These are phyloP conservation scores for Aspergillus hiratsukae DNA, from an alignment of 2,329 filamentous ascomycete genomes.

Conservation along the genomic window DNA sequence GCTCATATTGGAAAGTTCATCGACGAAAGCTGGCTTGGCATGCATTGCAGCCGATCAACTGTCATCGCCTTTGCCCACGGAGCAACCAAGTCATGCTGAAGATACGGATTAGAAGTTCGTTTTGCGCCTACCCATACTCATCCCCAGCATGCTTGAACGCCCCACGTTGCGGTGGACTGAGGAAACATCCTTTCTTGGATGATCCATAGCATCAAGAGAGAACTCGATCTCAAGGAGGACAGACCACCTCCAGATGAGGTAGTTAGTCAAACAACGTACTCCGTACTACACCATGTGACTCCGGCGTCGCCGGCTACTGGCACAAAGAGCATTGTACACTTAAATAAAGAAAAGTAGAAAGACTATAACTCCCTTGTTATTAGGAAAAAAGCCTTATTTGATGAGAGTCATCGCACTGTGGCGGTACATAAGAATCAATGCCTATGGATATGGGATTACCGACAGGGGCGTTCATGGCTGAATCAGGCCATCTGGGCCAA, in stretches of 20 bases:
- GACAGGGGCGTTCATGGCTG: not conserved
- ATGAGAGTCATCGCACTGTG: not conserved
- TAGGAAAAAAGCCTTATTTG: not conserved
- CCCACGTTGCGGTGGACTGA: not conserved
- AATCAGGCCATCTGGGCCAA: not conserved
- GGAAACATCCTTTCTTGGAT: not conserved
- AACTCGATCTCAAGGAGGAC: not conserved
- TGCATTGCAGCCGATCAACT: not conserved
- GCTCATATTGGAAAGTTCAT: not conserved
- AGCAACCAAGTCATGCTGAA: not conserved
- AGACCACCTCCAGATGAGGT: not conserved
- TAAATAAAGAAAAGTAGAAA: not conserved
- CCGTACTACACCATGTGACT: not conserved
- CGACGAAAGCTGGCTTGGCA: not conserved
- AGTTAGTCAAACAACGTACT: not conserved
- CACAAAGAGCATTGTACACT: not conserved
- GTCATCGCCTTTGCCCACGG: not conserved
- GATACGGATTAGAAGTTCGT: not conserved
- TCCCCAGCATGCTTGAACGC: not conserved
- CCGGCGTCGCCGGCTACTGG: not conserved
- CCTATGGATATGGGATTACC: not conserved
- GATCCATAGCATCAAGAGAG: not conserved
- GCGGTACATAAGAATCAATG: not conserved
- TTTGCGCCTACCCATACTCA: not conserved
- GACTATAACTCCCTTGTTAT: not conserved